phyloP scores from a whole-genome alignment of 1,284 basidiomycete genomes.

The Heterobasidion parviporum region DNA sequence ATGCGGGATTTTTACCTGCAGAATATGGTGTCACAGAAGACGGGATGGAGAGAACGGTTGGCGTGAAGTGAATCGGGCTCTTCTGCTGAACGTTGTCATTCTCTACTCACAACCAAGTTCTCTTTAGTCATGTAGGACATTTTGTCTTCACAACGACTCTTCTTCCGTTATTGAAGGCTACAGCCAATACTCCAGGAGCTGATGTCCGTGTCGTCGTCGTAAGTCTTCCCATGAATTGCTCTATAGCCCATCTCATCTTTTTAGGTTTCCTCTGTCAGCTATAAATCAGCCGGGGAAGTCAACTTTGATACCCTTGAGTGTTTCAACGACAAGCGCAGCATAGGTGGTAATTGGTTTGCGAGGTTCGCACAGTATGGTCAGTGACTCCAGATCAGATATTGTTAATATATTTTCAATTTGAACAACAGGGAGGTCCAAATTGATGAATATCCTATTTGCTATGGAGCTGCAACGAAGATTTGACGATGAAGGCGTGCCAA shows the following conservation, averaged over 20 bases:
- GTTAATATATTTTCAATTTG: not conserved
- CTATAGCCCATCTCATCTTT: not conserved
- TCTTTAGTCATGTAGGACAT: conserved; percentile 8
- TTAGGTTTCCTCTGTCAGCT: conserved; percentile 4
- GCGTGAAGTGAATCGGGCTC: conserved; percentile 1
- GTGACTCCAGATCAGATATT: conserved; percentile 5
- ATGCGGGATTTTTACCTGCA: conserved; percentile 2
- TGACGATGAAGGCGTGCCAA: conserved; percentile 18
- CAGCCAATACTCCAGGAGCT: conserved; percentile 1
- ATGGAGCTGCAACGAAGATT: conserved; percentile 22
- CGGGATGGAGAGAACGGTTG: conserved; percentile 1
- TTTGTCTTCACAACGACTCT: conserved; percentile 11
- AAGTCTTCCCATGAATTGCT: not conserved
- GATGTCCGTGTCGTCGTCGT: conserved; percentile 12
- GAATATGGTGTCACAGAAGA: conserved; percentile 1
- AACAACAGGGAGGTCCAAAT: conserved; percentile 23
- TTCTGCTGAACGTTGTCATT: not conserved
- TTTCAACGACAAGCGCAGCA: conserved; percentile 21
- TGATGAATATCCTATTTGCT: conserved; percentile 20
- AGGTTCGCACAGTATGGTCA: conserved; percentile 30
- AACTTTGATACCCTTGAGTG: conserved; percentile 29
- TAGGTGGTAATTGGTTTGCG: conserved; percentile 14
- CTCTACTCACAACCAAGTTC: not conserved
- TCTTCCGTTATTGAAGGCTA: conserved; percentile 11
- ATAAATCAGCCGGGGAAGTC: conserved; percentile 10